Evolutionary conservation across 208 protist species (phyloP).

Genomic region (Trypanosoma mega): DNA sequence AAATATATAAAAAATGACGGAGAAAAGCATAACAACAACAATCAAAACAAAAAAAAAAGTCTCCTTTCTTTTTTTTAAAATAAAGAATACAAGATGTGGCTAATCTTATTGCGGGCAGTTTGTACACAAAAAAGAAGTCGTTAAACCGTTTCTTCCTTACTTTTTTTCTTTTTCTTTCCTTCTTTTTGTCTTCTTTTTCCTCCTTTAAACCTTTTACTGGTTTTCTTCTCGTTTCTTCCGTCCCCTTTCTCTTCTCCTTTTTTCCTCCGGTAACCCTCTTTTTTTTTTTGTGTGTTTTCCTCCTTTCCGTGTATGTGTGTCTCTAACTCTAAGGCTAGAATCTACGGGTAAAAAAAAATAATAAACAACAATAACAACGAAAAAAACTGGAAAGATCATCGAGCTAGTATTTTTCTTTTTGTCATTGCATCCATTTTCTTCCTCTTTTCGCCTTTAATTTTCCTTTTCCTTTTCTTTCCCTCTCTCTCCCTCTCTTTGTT

Average conservation of each 20-base stretch:
- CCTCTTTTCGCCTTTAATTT: constrained; percentile 1
- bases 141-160: not conserved
- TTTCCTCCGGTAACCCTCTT: not conserved
- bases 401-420: too few relatives aligned
- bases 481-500: constrained; percentile 9
- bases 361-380: constrained; percentile 17
- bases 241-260: not conserved
- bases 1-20: not conserved
- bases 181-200: not conserved
- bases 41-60: not conserved
- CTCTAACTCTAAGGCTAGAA: constrained; percentile 19
- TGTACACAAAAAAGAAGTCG: not conserved
- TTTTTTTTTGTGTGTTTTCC: not conserved
- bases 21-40: not conserved
- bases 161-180: constrained; percentile 5
- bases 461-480: constrained; percentile 26
- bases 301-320: not conserved
- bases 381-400: too few relatives aligned
- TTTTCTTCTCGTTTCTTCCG: not conserved
- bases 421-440: not conserved
- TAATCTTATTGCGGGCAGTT: not conserved
- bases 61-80: not conserved
- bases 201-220: not conserved
- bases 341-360: constrained; percentile 17
- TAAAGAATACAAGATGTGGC: not conserved